Percentiles rank a stretch among this genome's conserved stretches.
These are phyloP conservation scores for Aquilaria agallochum DNA, from an alignment of 441 rosid species.

Conservation along the genomic window DNA sequence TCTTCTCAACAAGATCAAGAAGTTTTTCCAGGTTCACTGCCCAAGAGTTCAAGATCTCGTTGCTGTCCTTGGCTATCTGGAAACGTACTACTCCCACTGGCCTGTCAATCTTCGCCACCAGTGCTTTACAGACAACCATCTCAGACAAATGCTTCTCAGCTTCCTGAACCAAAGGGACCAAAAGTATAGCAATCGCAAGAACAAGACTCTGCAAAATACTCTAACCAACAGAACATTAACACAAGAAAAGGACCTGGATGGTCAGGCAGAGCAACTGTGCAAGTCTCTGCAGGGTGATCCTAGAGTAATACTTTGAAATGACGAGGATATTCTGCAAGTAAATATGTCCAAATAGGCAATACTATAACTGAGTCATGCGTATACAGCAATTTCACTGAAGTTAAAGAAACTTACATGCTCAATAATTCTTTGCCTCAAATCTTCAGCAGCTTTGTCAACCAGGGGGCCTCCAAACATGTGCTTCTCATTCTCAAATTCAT, in stretches of 20 bases:
- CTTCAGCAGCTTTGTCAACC: slow-evolving; percentile 94
- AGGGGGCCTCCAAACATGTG: slow-evolving; percentile 85
- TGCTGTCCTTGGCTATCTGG: slow-evolving; percentile 89
- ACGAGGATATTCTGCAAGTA: slow-evolving; percentile 88
- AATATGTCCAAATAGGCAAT: background rate
- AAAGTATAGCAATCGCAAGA: background rate
- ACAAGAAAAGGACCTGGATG: slow-evolving; percentile 45
- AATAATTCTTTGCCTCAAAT: slow-evolving; percentile 83
- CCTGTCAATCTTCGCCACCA: slow-evolving; percentile 91
- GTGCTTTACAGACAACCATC: slow-evolving; percentile 94
- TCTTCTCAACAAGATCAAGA: slow-evolving; percentile 97
- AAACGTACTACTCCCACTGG: slow-evolving; percentile 87
- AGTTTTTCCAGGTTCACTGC: slow-evolving; percentile 90
- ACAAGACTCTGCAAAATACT: background rate
- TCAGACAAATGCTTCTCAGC: slow-evolving; percentile 99
- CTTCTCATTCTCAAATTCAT: slow-evolving; percentile 88
- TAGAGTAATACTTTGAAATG: slow-evolving; percentile 90
- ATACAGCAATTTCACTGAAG: background rate
- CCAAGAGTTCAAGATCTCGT: slow-evolving; percentile 94
- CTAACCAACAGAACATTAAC: background rate
- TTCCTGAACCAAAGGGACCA: slow-evolving; percentile 45
- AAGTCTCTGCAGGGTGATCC: slow-evolving; percentile 83
- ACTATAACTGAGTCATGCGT: background rate
- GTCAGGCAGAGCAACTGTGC: slow-evolving; percentile 88
- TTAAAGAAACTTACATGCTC: slow-evolving; percentile 59